Conservation (phyloP, 805 yeast species). For the Kodamaea lidongshanica region DNA sequence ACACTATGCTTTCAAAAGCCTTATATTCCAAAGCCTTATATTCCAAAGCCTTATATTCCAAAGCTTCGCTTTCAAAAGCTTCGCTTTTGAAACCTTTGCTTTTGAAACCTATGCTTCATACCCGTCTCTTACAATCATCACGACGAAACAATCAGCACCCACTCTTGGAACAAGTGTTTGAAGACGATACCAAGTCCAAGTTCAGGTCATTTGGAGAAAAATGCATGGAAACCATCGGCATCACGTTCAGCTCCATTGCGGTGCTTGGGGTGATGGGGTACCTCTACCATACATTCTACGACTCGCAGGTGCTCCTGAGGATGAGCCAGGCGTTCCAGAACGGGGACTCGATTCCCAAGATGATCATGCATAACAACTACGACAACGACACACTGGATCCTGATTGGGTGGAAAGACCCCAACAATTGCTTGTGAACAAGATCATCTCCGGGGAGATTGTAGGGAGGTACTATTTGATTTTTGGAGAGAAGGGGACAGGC, state of each 20-base stretch:
- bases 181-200: constrained; percentile 5
- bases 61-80: no score
- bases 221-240: constrained; percentile 61
- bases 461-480: constrained; percentile 65
- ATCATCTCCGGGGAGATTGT: constrained; percentile 55
- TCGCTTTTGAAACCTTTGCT: no score
- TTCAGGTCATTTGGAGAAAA: constrained; percentile 23
- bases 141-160: no score
- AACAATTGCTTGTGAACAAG: constrained; percentile 58
- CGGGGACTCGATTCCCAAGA: constrained; percentile 59
- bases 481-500: constrained; percentile 87
- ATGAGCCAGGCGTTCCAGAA: constrained; percentile 61
- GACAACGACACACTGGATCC: constrained; percentile 21
- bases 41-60: constrained; percentile 1
- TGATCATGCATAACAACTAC: constrained; percentile 47
- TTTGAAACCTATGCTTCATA: no score
- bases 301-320: constrained; percentile 52
- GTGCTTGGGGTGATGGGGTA: constrained; percentile 68
- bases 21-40: not conserved
- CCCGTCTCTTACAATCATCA: no score
- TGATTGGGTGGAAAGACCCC: constrained; percentile 64
- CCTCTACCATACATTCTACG: constrained; percentile 60
- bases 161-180: no score
- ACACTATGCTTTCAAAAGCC: not conserved
- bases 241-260: constrained; percentile 62